A percentile compares a stretch with the other conserved stretches of the same genome.
phyloP scores from a whole-genome alignment of 2,329 filamentous ascomycete genomes.

The Cladosporium sp. region DNA sequence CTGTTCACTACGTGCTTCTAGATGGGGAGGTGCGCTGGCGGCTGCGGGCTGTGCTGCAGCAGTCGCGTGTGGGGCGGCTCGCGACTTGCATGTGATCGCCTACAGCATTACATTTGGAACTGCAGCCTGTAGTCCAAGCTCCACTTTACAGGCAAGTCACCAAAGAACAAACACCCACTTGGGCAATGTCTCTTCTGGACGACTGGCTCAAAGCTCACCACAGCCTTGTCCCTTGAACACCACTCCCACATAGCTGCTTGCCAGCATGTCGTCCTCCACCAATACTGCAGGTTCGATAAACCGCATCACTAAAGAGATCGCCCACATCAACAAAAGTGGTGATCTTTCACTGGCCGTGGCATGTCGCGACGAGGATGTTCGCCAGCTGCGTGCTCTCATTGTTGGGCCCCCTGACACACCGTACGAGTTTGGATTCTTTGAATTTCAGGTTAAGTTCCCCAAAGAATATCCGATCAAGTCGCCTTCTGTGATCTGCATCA shows the following conservation, averaged over 20 bases:
- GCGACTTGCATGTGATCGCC: background rate
- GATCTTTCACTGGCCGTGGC: slow-evolving; percentile 88
- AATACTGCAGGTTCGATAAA: slow-evolving; percentile 36
- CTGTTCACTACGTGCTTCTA: background rate
- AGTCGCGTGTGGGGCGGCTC: background rate
- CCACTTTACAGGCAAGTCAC: background rate
- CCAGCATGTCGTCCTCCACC: slow-evolving; percentile 29
- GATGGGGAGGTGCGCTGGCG: background rate
- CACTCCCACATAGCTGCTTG: background rate
- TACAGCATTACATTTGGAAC: background rate
- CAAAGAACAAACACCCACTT: background rate
- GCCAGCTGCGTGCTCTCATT: slow-evolving; percentile 83
- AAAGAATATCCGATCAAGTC: slow-evolving; percentile 77
- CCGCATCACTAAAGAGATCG: slow-evolving; percentile 67
- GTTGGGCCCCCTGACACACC: slow-evolving; percentile 91
- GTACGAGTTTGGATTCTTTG: slow-evolving; percentile 97
- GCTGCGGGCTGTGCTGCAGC: background rate
- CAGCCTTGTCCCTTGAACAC: slow-evolving; percentile 10
- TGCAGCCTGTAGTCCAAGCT: background rate
- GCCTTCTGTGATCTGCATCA: slow-evolving; percentile 66
- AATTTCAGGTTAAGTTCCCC: slow-evolving; percentile 59
- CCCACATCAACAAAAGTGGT: slow-evolving; percentile 77
- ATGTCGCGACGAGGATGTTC: slow-evolving; percentile 84
- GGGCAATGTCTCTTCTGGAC: slow-evolving; percentile 4
- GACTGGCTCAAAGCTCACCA: slow-evolving; percentile 4